phyloP scores from a whole-genome alignment of 2,329 filamentous ascomycete genomes.

The Diaporthe humulicola region DNA sequence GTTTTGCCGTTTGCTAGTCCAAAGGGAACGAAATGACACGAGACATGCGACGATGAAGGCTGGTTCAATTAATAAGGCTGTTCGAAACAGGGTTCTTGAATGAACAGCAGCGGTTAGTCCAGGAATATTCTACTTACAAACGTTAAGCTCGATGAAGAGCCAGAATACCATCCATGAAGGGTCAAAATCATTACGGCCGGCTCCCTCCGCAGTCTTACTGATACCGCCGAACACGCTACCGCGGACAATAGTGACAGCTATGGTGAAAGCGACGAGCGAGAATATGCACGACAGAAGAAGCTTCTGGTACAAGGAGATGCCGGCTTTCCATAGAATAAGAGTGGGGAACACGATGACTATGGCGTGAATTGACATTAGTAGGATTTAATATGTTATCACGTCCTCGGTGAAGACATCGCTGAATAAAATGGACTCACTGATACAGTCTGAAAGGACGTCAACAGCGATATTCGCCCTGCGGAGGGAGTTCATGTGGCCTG shows the following conservation, averaged over 20 bases:
- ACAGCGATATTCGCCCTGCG: conserved; percentile 1
- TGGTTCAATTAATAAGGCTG: not conserved
- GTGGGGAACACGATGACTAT: conserved; percentile 38
- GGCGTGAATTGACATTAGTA: not conserved
- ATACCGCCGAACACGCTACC: conserved; percentile 38
- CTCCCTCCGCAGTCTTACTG: not conserved
- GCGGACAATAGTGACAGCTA: conserved; percentile 42
- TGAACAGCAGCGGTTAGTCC: not conserved
- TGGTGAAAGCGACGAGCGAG: conserved; percentile 39
- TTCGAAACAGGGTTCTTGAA: not conserved
- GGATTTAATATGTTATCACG: not conserved
- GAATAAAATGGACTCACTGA: conserved; percentile 34
- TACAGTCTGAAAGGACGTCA: conserved; percentile 39
- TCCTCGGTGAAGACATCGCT: not conserved
- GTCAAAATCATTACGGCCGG: not conserved
- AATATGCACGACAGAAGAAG: conserved; percentile 39
- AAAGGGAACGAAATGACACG: conserved; percentile 24
- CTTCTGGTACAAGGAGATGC: conserved; percentile 40
- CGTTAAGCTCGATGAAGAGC: conserved; percentile 4
- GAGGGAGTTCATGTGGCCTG: not conserved
- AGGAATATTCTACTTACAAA: not conserved
- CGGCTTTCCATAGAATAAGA: conserved; percentile 39
- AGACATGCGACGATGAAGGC: conserved; percentile 24
- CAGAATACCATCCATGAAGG: conserved; percentile 24
- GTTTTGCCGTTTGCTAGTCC: not conserved